Evolutionary conservation across 805 yeast species (phyloP), one percentile per base, ranked within the genome.

Genomic region (Vanderwaltozyma yarrowii): DNA sequence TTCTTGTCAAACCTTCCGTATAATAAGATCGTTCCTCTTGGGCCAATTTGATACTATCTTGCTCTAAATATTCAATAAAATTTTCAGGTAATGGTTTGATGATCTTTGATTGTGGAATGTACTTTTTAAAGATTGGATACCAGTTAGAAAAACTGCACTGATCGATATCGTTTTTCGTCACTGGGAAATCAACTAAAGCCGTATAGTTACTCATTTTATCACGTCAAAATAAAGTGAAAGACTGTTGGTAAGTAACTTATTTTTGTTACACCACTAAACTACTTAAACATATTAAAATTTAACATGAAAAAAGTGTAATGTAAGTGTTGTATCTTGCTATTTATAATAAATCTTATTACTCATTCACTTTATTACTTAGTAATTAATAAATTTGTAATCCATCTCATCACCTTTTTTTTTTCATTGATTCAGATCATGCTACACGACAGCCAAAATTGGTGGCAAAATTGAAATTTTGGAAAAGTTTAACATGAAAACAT

Each of bases 11-110:
- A 1, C 56, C 61, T 14, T 60, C 63, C 13, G 65, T 50, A 36
- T 58, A 57, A 32, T 47, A 45, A 2, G 43, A 66, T 14, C 41
- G 35, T 5, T 46, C 40, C 13, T 70, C 76, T 1, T 62, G 59
- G 0, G 86, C 84, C 8, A 85, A 60, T 21, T 56, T 65, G 25
- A 85, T 79, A 2, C 86, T 88, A 51, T 85, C 94, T 21, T 73
- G 67, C 14, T 68, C 66, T 35, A 83, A 52, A 48, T 80, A 83
- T 4, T 70, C 67, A 2, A 80, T 59, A 49, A 83, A 82, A 8
- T 60, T 64, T 20, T 60, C 51, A 0, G 87, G 84, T 4, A 79
- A 48, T 1, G 82, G 80, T 33, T 58, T 65, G n/a, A 82, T 55
- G 15, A 82, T 64, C 15, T 61, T 57, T 0, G 78, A 60, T 39